Evolutionary conservation across 306 rosid species (phyloP), one percentile per base, ranked within the genome.

Genomic region (Carpinus viminea): DNA sequence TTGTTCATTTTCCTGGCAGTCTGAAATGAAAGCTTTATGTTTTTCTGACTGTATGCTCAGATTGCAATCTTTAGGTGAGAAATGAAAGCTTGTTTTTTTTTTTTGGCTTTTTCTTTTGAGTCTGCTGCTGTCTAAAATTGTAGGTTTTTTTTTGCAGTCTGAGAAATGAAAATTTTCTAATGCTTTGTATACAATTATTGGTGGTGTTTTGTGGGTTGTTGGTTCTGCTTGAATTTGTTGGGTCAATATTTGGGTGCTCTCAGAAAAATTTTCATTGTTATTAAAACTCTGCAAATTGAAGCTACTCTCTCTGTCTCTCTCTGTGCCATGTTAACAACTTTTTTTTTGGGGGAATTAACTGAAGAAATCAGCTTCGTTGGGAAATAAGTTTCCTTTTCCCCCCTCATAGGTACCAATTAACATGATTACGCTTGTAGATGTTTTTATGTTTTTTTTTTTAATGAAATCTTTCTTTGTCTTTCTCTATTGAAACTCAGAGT

Each of bases 281-380:
- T 80, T 75, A 83, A 68, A 66, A 60, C 64, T 7, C 41, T 86
- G 38, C 45, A 74, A 62, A 72, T 78, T 72, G 31, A 12, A 76
- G 77, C 45, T 38, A 26, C 48, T 4, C 45, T 54, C 71, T 16
- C 76, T 31, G 41, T 41, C 26, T 17, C 12, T 51, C 43, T 24
- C 4, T 31, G 2, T 31, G 34, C 24, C 10, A 51, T 38, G 7
- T 51, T 73, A 80, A 70, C 71, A 78, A 78, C 62, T 75, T 75
- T 34, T 55, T 48, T 73, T 31, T 74, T 41, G 43, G 4, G 64
- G 64, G 36, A 3, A 11, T 1, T 24, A 36, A 36, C 26, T 21
- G 11, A 24, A 26, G 16, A 21, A 2, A 57, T 57, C 11, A n/a
- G 65, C 65, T 57, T 20, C 65, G 11, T 57, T 20, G 28, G 20